phyloP scores from a whole-genome alignment of 257 asterid species.

The Primulina eburnea region DNA sequence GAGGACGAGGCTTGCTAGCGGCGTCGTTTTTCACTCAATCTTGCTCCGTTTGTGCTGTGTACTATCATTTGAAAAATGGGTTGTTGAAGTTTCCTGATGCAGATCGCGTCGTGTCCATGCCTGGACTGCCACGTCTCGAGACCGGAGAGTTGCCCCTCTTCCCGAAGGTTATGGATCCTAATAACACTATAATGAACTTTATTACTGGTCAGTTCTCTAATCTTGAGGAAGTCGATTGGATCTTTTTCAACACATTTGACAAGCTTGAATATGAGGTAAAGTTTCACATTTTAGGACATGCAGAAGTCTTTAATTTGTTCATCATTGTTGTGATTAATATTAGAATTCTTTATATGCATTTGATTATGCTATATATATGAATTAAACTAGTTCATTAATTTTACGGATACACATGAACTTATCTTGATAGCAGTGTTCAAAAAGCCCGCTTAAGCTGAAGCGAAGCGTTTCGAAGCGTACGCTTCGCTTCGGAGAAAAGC shows the following conservation, averaged over 20 bases:
- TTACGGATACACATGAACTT: too few relatives aligned
- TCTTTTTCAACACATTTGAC: conserved; percentile 46
- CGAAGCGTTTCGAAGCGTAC: too few relatives aligned
- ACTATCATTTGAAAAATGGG: conserved; percentile 39
- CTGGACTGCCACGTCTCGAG: conserved; percentile 37
- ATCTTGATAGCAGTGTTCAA: too few relatives aligned
- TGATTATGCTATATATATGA: too few relatives aligned
- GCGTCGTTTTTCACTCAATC: conserved; percentile 49
- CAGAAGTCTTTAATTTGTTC: too few relatives aligned
- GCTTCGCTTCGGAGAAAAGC: too few relatives aligned
- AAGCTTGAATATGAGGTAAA: conserved; percentile 33
- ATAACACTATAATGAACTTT: neutral
- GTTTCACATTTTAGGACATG: too few relatives aligned
- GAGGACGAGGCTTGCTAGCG: conserved; percentile 26
- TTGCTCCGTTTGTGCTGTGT: conserved; percentile 32
- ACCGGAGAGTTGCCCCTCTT: conserved; percentile 42
- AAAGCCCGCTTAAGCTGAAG: too few relatives aligned
- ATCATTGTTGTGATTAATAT: too few relatives aligned
- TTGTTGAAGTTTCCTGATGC: conserved; percentile 26
- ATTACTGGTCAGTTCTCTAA: conserved; percentile 30
- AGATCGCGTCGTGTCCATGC: conserved; percentile 19
- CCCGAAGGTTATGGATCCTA: neutral
- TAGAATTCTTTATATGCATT: too few relatives aligned
- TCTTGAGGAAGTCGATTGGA: conserved; percentile 40
- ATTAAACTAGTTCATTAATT: too few relatives aligned